Evolutionary conservation across 1,139 yeast species (phyloP).

Genomic region (Blastobotrys elegans): DNA sequence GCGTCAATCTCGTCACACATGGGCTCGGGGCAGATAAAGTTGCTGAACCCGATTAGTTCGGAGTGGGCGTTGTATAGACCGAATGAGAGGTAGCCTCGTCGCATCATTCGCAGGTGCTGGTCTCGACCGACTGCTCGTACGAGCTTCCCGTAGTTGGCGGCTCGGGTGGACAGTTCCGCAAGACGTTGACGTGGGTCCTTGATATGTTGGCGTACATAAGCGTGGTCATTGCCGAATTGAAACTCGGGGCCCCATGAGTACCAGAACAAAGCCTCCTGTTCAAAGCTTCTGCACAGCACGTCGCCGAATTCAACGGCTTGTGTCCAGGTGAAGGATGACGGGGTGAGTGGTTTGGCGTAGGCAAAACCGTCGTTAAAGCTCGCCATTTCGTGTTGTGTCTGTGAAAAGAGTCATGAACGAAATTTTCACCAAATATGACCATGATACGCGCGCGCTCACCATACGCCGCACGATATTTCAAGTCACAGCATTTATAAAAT

Average conservation of each 20-base stretch:
- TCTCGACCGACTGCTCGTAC: slow-evolving; percentile 5
- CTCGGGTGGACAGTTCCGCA: slow-evolving; percentile 1
- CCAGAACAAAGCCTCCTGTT: slow-evolving; percentile 12
- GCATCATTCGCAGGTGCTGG: neutral
- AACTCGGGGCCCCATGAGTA: slow-evolving; percentile 8
- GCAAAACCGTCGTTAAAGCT: neutral
- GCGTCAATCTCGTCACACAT: neutral
- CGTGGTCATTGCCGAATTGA: slow-evolving; percentile 13
- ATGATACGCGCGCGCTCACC: too few relatives aligned
- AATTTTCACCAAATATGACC: too few relatives aligned
- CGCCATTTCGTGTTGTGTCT: too few relatives aligned
- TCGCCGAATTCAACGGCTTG: slow-evolving; percentile 8
- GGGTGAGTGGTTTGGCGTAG: neutral
- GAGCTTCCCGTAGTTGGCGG: neutral
- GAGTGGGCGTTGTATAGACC: slow-evolving; percentile 6
- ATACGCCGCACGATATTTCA: too few relatives aligned
- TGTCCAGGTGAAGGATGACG: neutral
- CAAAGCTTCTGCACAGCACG: slow-evolving; percentile 1
- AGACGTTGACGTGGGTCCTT: slow-evolving; percentile 7
- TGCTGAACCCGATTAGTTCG: neutral
- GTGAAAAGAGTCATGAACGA: too few relatives aligned
- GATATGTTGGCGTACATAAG: slow-evolving; percentile 1
- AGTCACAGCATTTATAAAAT: too few relatives aligned
- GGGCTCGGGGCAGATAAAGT: neutral
- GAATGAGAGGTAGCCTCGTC: neutral